Percentiles rank a stretch among this genome's conserved stretches.
phyloP scores from a whole-genome alignment of 2,329 filamentous ascomycete genomes.

The Aspergillus texensis region DNA sequence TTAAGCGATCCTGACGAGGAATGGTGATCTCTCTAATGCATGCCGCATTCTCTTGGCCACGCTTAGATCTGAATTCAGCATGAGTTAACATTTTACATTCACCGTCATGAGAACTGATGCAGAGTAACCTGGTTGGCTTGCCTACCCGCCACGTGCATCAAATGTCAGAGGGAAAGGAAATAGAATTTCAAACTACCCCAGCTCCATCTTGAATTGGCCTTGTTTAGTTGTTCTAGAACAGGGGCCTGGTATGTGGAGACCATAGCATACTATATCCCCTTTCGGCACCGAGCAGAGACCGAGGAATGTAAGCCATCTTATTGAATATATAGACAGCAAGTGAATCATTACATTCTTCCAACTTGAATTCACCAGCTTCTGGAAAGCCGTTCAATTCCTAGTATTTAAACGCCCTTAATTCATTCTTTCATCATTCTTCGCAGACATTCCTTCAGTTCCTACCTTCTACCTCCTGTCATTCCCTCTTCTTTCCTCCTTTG shows the following conservation, averaged over 20 bases:
- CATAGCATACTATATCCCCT: background rate
- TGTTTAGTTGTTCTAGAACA: background rate
- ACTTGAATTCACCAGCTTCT: background rate
- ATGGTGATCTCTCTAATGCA: background rate
- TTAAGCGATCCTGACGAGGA: background rate
- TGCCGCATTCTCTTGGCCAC: background rate
- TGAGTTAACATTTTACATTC: background rate
- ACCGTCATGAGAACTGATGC: too few relatives aligned
- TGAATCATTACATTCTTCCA: background rate
- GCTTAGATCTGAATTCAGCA: background rate
- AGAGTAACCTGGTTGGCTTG: background rate
- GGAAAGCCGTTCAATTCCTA: background rate
- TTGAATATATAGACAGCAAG: background rate
- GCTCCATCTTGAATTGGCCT: background rate
- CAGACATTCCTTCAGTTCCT: background rate
- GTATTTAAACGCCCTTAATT: background rate
- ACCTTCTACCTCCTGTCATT: background rate
- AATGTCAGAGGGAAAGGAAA: background rate
- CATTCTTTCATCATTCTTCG: background rate
- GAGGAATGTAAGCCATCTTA: background rate
- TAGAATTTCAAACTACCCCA: background rate
- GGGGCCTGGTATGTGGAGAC: conserved; percentile 2
- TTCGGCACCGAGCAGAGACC: background rate
- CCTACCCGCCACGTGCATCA: background rate
- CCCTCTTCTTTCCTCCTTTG: background rate